Evolutionary conservation across 305 asterid species (phyloP).

Genomic region (Ilex paraguariensis): DNA sequence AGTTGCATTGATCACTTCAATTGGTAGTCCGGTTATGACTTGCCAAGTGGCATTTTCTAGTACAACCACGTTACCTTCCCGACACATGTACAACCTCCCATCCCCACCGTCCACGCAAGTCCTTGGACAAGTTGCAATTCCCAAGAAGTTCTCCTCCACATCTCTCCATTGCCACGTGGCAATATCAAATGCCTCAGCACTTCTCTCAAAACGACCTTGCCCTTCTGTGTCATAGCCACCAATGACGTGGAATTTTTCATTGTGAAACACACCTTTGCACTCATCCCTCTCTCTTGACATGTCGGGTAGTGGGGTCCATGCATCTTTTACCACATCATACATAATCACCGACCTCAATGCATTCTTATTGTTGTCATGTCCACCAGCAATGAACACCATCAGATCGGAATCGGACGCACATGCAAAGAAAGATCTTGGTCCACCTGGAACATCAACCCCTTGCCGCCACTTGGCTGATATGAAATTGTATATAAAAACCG

Average conservation of each 20-base stretch:
- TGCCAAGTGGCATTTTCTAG: slow-evolving; percentile 35
- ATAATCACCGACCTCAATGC: slow-evolving; percentile 58
- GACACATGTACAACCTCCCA: slow-evolving; percentile 23
- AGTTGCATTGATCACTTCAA: slow-evolving; percentile 20
- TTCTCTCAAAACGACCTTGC: slow-evolving; percentile 57
- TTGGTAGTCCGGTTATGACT: slow-evolving; percentile 26
- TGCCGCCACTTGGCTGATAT: slow-evolving; percentile 61
- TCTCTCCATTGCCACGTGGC: slow-evolving; percentile 49
- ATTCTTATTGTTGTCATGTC: slow-evolving; percentile 63
- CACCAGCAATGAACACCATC: slow-evolving; percentile 69
- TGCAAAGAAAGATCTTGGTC: slow-evolving; percentile 54
- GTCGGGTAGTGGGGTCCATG: slow-evolving; percentile 53
- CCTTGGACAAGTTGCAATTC: slow-evolving; percentile 36
- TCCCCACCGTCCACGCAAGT: slow-evolving; percentile 30
- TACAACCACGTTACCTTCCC: slow-evolving; percentile 26
- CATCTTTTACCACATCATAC: slow-evolving; percentile 46
- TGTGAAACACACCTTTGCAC: slow-evolving; percentile 36
- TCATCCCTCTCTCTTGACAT: slow-evolving; percentile 76
- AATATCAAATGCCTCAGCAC: slow-evolving; percentile 47
- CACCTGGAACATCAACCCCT: slow-evolving; percentile 66
- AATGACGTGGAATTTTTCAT: slow-evolving; percentile 56
- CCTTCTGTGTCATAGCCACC: slow-evolving; percentile 63
- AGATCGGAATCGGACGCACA: slow-evolving; percentile 50
- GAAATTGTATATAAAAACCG: slow-evolving; percentile 43
- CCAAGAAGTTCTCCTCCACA: slow-evolving; percentile 35